Evolutionary conservation across 1,284 basidiomycete genomes (phyloP).

Genomic region (Ustanciosporium gigantosporum): DNA sequence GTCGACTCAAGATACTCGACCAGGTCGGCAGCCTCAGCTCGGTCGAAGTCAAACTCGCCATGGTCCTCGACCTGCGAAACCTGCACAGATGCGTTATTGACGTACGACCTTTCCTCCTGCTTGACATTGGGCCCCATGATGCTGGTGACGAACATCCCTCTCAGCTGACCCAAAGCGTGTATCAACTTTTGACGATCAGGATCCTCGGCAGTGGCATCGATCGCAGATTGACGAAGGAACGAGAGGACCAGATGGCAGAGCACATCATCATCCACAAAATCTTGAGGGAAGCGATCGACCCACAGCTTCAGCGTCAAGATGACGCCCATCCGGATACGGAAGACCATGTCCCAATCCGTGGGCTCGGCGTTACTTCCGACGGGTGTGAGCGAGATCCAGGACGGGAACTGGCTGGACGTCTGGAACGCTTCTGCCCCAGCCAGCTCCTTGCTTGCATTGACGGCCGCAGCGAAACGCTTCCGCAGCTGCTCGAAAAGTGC

Average conservation of each 20-base stretch:
- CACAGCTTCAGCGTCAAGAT: conserved; percentile 43
- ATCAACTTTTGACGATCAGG: conserved; percentile 39
- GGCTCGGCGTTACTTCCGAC: conserved; percentile 38
- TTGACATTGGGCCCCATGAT: conserved; percentile 45
- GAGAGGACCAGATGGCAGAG: conserved; percentile 42
- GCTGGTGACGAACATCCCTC: conserved; percentile 22
- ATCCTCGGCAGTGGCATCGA: conserved; percentile 29
- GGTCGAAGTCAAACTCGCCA: conserved; percentile 46
- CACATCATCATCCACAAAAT: conserved; percentile 52
- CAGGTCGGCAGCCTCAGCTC: conserved; percentile 32
- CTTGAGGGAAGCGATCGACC: conserved; percentile 50
- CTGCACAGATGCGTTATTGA: conserved; percentile 11
- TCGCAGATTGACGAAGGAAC: conserved; percentile 35
- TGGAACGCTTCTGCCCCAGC: conserved; percentile 35
- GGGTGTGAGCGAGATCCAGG: conserved; percentile 44
- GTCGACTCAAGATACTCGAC: conserved; percentile 56
- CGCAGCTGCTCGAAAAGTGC: conserved; percentile 52
- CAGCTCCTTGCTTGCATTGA: conserved; percentile 54
- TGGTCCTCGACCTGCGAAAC: conserved; percentile 5
- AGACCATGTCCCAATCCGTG: conserved; percentile 50
- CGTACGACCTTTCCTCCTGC: conserved; percentile 27
- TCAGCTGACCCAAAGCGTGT: conserved; percentile 31
- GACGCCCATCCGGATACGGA: conserved; percentile 48
- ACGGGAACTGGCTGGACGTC: conserved; percentile 50
- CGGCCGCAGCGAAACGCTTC: conserved; percentile 51